Percentiles rank a stretch among this genome's conserved stretches.
These are phyloP conservation scores for Metschnikowia matae DNA, from an alignment of 805 yeast species.

Conservation along the genomic window DNA sequence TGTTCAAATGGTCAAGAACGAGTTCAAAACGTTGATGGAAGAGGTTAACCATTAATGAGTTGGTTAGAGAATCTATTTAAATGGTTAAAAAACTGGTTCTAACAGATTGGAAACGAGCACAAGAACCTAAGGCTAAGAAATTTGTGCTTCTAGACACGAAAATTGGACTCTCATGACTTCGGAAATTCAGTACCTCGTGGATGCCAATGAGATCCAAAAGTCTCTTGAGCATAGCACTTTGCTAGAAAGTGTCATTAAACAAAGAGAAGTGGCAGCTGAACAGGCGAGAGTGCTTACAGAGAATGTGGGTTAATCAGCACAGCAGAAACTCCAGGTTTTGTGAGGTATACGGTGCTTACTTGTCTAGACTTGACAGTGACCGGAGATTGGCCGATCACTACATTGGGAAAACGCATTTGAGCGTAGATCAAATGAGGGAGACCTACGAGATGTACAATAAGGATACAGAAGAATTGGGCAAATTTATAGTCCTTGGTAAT, in stretches of 20 bases:
- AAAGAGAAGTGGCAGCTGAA: conserved; percentile 51
- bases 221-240: conserved; percentile 43
- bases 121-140: too few relatives aligned
- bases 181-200: conserved; percentile 55
- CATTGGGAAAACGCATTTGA: conserved; percentile 80
- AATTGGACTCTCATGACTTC: conserved; percentile 63
- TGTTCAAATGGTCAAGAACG: too few relatives aligned
- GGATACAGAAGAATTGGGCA: too few relatives aligned
- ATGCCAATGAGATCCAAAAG: conserved; percentile 47
- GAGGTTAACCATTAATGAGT: too few relatives aligned
- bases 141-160: conserved; percentile 58
- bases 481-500: too few relatives aligned
- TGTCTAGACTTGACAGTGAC: conserved; percentile 83
- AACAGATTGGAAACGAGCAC: too few relatives aligned
- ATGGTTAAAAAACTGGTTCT: too few relatives aligned
- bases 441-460: conserved; percentile 40
- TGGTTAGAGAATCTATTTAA: too few relatives aligned
- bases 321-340: conserved; percentile 90
- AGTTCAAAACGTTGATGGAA: too few relatives aligned
- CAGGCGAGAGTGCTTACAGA: conserved; percentile 61
- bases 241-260: conserved; percentile 41
- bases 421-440: conserved; percentile 69
- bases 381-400: conserved; percentile 87
- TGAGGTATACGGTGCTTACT: conserved; percentile 82
- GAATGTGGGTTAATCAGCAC: conserved; percentile 77